A percentile compares a stretch with the other conserved stretches of the same genome.
Conservation (phyloP, 2,329 filamentous ascomycete species). For the Teratosphaeria gauchensis region DNA sequence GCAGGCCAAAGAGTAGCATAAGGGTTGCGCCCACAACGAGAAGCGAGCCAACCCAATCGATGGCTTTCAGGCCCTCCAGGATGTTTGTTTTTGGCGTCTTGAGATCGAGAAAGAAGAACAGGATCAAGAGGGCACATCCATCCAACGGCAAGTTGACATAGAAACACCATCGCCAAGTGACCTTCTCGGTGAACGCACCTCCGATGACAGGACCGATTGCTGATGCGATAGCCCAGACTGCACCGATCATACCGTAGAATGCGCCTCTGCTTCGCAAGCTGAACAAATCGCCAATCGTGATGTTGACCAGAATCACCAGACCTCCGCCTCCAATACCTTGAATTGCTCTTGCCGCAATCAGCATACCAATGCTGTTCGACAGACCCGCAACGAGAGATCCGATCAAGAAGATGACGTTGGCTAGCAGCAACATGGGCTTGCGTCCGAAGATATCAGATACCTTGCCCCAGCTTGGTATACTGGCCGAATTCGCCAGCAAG, state of each 20-base stretch:
- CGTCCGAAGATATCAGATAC: conserved; percentile 58
- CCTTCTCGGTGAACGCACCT: conserved; percentile 48
- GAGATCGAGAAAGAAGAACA: conserved; percentile 56
- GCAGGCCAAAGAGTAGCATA: conserved; percentile 77
- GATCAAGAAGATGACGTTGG: conserved; percentile 53
- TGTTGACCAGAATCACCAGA: conserved; percentile 54
- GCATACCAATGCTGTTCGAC: conserved; percentile 50
- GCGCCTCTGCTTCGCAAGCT: conserved; percentile 46
- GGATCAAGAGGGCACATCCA: conserved; percentile 48
- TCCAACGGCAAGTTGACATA: conserved; percentile 58
- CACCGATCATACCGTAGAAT: conserved; percentile 56
- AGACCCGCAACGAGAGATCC: conserved; percentile 53
- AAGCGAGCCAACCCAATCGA: conserved; percentile 57
- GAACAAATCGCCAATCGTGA: conserved; percentile 55
- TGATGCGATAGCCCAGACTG: conserved; percentile 57
- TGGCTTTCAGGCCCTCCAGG: conserved; percentile 50
- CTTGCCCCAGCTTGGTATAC: conserved; percentile 53
- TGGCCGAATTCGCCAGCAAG: conserved; percentile 38
- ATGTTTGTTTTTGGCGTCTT: conserved; percentile 57
- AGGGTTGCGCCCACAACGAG: conserved; percentile 66
- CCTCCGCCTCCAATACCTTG: conserved; percentile 57
- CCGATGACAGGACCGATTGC: conserved; percentile 59
- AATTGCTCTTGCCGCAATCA: conserved; percentile 51
- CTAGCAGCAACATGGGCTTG: conserved; percentile 51
- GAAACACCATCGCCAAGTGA: conserved; percentile 22